Percentiles rank a stretch among this genome's conserved stretches.
Conservation (phyloP, 768 basidiomycete genomes). For the Boletus subcaerulescens region DNA sequence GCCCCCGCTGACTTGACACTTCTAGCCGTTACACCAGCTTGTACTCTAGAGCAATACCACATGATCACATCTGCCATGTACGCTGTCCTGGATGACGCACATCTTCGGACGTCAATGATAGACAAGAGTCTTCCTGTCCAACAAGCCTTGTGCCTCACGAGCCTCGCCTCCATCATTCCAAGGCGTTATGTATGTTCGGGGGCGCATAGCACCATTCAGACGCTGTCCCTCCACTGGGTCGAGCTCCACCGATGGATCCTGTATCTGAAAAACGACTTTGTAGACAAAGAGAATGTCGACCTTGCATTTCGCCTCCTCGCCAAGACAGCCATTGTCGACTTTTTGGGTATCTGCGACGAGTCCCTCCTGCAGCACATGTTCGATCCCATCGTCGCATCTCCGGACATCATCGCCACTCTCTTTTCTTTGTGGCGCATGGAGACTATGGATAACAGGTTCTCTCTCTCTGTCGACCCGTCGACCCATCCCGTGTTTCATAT, state of each 20-base stretch:
- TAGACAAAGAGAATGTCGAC: slow-evolving; percentile 20
- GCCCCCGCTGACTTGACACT: slow-evolving; percentile 16
- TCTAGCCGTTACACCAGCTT: slow-evolving; percentile 19
- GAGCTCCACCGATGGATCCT: slow-evolving; percentile 24
- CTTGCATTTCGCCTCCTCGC: slow-evolving; percentile 19
- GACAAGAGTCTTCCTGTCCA: slow-evolving; percentile 12
- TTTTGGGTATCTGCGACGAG: slow-evolving; percentile 20
- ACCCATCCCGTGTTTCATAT: slow-evolving; percentile 2
- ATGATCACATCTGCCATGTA: slow-evolving; percentile 21
- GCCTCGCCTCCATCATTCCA: slow-evolving; percentile 14
- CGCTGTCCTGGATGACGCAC: slow-evolving; percentile 14
- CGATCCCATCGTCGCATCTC: slow-evolving; percentile 14
- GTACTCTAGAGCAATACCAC: slow-evolving; percentile 17
- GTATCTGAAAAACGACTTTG: slow-evolving; percentile 21
- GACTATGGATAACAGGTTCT: slow-evolving; percentile 18
- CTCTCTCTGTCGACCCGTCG: slow-evolving; percentile 1
- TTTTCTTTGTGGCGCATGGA: slow-evolving; percentile 30
- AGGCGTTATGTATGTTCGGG: background rate
- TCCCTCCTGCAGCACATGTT: slow-evolving; percentile 16
- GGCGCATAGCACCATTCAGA: background rate
- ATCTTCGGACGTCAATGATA: slow-evolving; percentile 16
- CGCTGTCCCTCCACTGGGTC: slow-evolving; percentile 17
- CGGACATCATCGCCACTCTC: slow-evolving; percentile 17
- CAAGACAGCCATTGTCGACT: slow-evolving; percentile 18
- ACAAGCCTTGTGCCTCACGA: slow-evolving; percentile 21